Base-by-base conservation (phyloP, 2,329 filamentous ascomycete genomes). In the Stylonectria norvegica region DNA sequence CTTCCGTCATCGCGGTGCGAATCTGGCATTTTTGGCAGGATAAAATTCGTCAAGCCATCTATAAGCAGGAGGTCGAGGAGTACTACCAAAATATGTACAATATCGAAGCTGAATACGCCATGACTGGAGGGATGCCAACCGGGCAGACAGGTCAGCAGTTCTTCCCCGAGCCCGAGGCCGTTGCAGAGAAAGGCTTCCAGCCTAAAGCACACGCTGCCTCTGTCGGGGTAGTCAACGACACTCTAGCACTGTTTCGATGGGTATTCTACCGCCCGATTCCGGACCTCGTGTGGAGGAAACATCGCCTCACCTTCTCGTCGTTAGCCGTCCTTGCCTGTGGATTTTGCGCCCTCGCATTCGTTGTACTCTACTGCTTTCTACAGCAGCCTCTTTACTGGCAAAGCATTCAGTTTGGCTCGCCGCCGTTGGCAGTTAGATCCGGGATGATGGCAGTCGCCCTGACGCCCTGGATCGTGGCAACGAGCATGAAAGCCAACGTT, bases 371-470 rank as follows among this genome's bases (percentile, higher is more conserved):
- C 64, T 85, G 82, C 59, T 95, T 95, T 62, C 66, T 96, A 8
- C 88, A 87, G 33, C 88, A 91, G 53, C 91, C 91, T 2, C 75
- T 95, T 3, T 96, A 90, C 69, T 95, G 89, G 79, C 70, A 85
- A 57, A 93, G 86, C 63, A 95, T 96, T 53, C 75, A 75, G 32
- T 91, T 79, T 55, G 91, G 91, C 29, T 95, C 91, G 1, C 91
- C 91, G 19, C 91, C 91, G 1, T 63, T 97, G 40, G 89, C 90
- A 8, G 81, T 96, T 45, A 79, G 91, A 49, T 75, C 89, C 6
- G 91, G 91, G 34, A 96, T 96, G 91, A 79, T 96, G 41, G 83
- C 90, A 10, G 84, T 96, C 11, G 87, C 91, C 10, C 79, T 95
- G 75, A 85, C 93, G 32, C 91, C 91, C 1, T 96, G 90, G 89